phyloP scores from a whole-genome alignment of 108 stramenopile genomes.

The Pseudonitzschia pungens region DNA sequence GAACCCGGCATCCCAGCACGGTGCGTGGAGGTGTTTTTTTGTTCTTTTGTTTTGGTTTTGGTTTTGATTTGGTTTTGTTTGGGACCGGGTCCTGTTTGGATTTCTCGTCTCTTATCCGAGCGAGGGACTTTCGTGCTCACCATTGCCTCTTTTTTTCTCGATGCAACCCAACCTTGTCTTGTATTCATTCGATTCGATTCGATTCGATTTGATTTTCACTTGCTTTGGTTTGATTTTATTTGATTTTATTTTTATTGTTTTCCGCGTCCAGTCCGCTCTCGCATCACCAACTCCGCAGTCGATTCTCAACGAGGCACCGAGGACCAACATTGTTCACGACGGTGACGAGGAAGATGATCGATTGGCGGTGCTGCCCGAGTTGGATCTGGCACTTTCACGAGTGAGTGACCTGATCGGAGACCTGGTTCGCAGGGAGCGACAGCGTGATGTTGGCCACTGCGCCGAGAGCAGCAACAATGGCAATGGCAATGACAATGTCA shows the following conservation, averaged over 20 bases:
- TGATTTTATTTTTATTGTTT: background rate
- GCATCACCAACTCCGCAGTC: conserved; percentile 70
- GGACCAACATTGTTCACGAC: conserved; percentile 59
- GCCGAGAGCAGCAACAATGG: conserved; percentile 1
- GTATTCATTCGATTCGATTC: background rate
- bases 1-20: conserved; percentile 66
- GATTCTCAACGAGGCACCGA: conserved; percentile 63
- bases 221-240: conserved; percentile 5
- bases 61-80: background rate
- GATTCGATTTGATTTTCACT: background rate
- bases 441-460: background rate
- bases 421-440: conserved; percentile 11
- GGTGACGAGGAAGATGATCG: conserved; percentile 63
- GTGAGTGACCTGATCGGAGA: conserved; percentile 48
- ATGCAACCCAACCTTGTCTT: background rate
- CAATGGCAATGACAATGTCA: background rate
- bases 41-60: background rate
- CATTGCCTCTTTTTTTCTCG: background rate
- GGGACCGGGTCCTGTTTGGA: too few relatives aligned
- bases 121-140: too few relatives aligned
- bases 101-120: too few relatives aligned
- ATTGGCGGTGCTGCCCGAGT: conserved; percentile 57
- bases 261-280: conserved; percentile 24
- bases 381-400: conserved; percentile 46
- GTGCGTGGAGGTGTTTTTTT: conserved; percentile 12